Evolutionary conservation across 768 basidiomycete species (phyloP).

Genomic region (Lyophyllum decastes): DNA sequence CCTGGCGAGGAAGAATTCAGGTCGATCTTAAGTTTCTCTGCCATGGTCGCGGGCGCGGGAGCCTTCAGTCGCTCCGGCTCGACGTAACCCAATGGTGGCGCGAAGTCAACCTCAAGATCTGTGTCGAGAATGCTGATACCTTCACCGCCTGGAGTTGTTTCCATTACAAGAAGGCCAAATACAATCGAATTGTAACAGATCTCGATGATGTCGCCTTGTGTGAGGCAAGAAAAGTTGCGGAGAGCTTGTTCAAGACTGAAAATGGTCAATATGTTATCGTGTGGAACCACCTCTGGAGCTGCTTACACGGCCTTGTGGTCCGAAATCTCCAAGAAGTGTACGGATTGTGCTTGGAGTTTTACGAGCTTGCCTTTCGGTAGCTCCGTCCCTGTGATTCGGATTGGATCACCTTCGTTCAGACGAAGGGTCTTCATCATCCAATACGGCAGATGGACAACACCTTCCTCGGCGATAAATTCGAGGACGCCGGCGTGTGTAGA

Average conservation of each 20-base stretch:
- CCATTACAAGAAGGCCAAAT: constrained; percentile 96
- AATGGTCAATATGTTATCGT: constrained; percentile 4
- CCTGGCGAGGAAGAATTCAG: constrained; percentile 83
- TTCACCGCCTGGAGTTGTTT: constrained; percentile 80
- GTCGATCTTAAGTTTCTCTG: constrained; percentile 95
- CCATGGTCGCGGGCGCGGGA: constrained; percentile 87
- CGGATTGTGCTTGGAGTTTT: constrained; percentile 94
- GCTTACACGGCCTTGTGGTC: constrained; percentile 97
- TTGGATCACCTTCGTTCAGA: constrained; percentile 91
- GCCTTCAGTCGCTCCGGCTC: constrained; percentile 90
- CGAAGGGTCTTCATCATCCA: constrained; percentile 99
- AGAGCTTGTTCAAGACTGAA: constrained; percentile 90
- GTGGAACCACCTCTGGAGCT: not conserved
- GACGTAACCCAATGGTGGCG: constrained; percentile 88
- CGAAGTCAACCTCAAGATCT: constrained; percentile 98
- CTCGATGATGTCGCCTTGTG: constrained; percentile 97
- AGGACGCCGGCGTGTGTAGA: constrained; percentile 97
- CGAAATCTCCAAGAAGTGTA: constrained; percentile 94
- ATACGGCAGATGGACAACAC: constrained; percentile 90
- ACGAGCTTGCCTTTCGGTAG: constrained; percentile 93
- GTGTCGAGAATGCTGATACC: constrained; percentile 93
- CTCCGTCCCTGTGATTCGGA: constrained; percentile 87
- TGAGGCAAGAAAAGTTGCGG: constrained; percentile 88
- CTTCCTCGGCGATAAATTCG: constrained; percentile 98
- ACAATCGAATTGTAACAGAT: constrained; percentile 96